Base-by-base conservation (phyloP, 1,139 yeast species). In the Lodderomyces parapsilosis region DNA sequence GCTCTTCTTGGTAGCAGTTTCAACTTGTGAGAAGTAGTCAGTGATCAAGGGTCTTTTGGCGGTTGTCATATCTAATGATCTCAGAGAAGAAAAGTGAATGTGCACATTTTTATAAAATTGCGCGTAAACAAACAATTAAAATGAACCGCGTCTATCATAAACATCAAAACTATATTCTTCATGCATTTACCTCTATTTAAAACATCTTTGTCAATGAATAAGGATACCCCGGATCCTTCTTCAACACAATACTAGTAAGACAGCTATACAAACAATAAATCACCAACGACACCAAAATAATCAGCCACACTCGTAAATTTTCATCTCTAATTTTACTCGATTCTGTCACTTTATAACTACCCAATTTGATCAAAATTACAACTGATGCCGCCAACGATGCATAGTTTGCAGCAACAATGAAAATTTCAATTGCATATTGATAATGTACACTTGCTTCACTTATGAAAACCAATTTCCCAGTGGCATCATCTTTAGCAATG, bases 381-480 rank as follows among this genome's bases (percentile, higher is more conserved):
- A 76, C 45, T 6, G 71, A 46, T 1, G 60, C 43, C 3, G 75
- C 76, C 53, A 83, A 63, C 0, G 60, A 50, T 10, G 72, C 50
- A 55, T 86, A 86, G 43, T 71, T 63, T 2, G 58, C 57, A 0
- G 78, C 76, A 3, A 84, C 72, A 8, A 80, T 57, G 5, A 78
- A 55, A 2, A 81, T 71, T 57, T 86, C 94, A 4, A 77, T 62
- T 1, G 93, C 93, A 60, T 84, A 81, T 58, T 85, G 93, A 66
- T 80, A 81, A 45, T 74, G 77, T 19, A 30, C 15, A 6, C 63
- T 60, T 1, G 86, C 88, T 6, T 88, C 88, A 49, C 86, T 76
- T 40, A 81, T 76, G 51, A 67, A 71, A 59, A 83, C 71, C 31
- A 79, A 60, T 6, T 66, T 62, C 6, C 78, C 76, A 1, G 71